Conservation (phyloP, 257 asterid genomes). For the Dorcoceras hygrometricum region DNA sequence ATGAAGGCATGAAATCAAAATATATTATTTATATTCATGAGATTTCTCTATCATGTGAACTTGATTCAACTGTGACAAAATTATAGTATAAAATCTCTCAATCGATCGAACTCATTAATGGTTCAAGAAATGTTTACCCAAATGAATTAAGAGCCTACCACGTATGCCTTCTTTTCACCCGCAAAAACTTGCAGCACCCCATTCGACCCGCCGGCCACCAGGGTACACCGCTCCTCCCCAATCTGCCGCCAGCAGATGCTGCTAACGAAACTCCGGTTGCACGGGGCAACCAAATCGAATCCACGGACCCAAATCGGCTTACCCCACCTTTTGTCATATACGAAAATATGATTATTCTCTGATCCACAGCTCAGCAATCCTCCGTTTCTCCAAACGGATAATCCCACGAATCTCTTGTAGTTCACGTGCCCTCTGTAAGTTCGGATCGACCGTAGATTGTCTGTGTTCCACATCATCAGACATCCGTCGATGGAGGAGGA, state of each 20-base stretch:
- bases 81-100: neutral
- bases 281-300: conserved; percentile 30
- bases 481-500: conserved; percentile 74
- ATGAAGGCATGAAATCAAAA: no score
- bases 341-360: conserved; percentile 67
- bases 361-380: conserved; percentile 88
- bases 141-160: neutral
- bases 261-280: conserved; percentile 49
- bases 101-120: no score
- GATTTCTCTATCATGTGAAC: no score
- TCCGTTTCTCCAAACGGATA: conserved; percentile 71
- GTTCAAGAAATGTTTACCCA: neutral
- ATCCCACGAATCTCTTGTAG: conserved; percentile 68
- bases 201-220: conserved; percentile 83
- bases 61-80: neutral
- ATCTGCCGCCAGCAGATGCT: conserved; percentile 81
- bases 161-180: conserved; percentile 37
- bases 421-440: conserved; percentile 73
- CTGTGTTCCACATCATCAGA: conserved; percentile 64
- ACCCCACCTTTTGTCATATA: conserved; percentile 83
- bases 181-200: conserved; percentile 73
- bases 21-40: no score
- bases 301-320: conserved; percentile 71
- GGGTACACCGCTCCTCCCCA: conserved; percentile 59
- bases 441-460: conserved; percentile 36